These are phyloP conservation scores for Pluteus cervinus DNA, from an alignment of 768 basidiomycete species.

Conservation along the genomic window DNA sequence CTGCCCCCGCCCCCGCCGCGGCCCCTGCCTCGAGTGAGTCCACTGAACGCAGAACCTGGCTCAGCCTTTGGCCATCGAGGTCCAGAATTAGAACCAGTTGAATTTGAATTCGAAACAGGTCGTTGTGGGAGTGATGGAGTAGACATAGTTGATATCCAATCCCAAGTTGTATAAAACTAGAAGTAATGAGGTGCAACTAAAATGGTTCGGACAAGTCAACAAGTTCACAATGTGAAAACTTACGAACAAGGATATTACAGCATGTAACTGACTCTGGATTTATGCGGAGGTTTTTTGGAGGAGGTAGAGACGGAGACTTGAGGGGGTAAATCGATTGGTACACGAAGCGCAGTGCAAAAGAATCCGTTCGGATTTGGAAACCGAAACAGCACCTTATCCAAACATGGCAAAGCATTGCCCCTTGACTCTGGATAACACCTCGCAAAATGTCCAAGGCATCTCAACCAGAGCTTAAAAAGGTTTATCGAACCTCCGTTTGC, in stretches of 20 bases:
- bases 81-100: background rate
- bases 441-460: conserved; percentile 89
- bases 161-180: background rate
- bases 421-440: conserved; percentile 22
- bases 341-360: conserved; percentile 1
- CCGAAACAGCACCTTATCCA: conserved; percentile 6
- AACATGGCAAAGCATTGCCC: conserved; percentile 12
- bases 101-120: background rate
- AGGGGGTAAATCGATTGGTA: background rate
- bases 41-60: conserved; percentile 41
- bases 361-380: background rate
- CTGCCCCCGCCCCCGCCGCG: conserved; percentile 28
- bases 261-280: too few species aligned
- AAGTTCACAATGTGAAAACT: too few species aligned
- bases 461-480: conserved; percentile 98
- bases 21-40: conserved; percentile 31
- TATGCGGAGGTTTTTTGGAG: too few species aligned
- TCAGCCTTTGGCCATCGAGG: too few species aligned
- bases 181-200: background rate
- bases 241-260: too few species aligned
- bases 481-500: conserved; percentile 20
- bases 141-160: background rate
- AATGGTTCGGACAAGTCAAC: too few species aligned
- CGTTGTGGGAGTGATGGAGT: conserved; percentile 1
- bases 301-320: too few species aligned